These are phyloP conservation scores for Kodamaea hsintzibuensis DNA, from an alignment of 805 yeast genomes.

Conservation along the genomic window DNA sequence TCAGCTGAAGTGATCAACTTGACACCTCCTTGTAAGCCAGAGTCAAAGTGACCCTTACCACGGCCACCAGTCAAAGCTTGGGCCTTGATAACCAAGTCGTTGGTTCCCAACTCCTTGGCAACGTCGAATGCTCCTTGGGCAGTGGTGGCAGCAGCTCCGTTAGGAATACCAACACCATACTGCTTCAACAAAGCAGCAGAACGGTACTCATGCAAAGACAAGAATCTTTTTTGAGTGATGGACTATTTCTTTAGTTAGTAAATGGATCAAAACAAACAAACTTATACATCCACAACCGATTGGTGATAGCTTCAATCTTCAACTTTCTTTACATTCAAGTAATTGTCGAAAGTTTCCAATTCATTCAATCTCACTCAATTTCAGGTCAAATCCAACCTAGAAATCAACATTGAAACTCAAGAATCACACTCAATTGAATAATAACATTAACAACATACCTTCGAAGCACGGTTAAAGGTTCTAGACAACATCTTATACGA, in stretches of 20 bases:
- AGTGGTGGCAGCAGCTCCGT: constrained; percentile 87
- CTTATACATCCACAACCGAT: too few species aligned
- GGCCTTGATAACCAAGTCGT: constrained; percentile 92
- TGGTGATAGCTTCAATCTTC: too few species aligned
- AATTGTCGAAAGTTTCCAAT: too few species aligned
- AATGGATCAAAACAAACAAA: too few species aligned
- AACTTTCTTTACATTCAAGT: too few species aligned
- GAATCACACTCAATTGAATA: neutral
- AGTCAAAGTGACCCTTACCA: constrained; percentile 97
- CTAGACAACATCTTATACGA: constrained; percentile 39
- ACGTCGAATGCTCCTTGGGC: constrained; percentile 83
- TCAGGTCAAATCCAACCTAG: neutral
- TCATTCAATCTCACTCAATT: too few species aligned
- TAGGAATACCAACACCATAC: constrained; percentile 89
- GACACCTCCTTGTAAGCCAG: constrained; percentile 96
- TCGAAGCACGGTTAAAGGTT: constrained; percentile 43
- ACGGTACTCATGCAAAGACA: constrained; percentile 94
- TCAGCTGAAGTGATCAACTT: constrained; percentile 81
- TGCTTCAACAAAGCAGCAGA: constrained; percentile 81
- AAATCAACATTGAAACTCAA: constrained; percentile 1
- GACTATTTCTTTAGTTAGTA: constrained; percentile 30
- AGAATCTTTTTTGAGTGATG: constrained; percentile 54
- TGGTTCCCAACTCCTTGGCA: constrained; percentile 73
- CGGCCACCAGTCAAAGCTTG: constrained; percentile 99
- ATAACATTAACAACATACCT: constrained; percentile 31